Evolutionary conservation across 2,329 filamentous ascomycete species (phyloP).

Genomic region (Paramyrothecium roridum): DNA sequence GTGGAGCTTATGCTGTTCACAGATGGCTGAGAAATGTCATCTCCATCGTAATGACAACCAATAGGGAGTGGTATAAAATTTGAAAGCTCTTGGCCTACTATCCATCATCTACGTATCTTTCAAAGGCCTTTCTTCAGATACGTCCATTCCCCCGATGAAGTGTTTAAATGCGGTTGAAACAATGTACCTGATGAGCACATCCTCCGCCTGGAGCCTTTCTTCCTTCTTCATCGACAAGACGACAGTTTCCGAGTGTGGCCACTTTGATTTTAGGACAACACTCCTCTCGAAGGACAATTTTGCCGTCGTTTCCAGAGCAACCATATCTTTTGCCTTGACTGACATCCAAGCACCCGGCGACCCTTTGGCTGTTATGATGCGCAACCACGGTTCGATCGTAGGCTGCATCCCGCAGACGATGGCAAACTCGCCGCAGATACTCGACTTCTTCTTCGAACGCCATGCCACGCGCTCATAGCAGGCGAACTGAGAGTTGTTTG

Average conservation of each 20-base stretch:
- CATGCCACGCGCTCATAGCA: neutral
- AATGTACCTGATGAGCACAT: neutral
- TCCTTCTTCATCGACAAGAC: neutral
- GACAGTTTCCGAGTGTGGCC: neutral
- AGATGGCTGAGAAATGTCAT: too few species aligned
- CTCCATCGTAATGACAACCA: too few species aligned
- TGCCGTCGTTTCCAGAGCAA: neutral
- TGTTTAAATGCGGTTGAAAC: neutral
- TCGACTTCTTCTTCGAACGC: neutral
- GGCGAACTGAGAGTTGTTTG: neutral
- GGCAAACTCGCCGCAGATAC: neutral
- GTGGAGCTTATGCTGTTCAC: too few species aligned
- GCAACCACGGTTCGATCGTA: neutral
- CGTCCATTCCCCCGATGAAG: too few species aligned
- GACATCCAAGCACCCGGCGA: neutral
- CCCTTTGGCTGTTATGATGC: neutral
- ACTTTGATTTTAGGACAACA: neutral
- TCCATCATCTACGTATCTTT: too few species aligned
- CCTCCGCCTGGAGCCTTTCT: neutral
- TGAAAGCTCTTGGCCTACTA: too few species aligned
- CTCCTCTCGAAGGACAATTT: neutral
- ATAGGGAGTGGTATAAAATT: too few species aligned
- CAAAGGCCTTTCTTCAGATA: too few species aligned
- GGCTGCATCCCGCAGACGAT: neutral
- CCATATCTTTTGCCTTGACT: neutral